A percentile compares a stretch with the other conserved stretches of the same genome.
These are phyloP conservation scores for Trichoderma breve DNA, from an alignment of 2,329 filamentous ascomycete species.

Conservation along the genomic window DNA sequence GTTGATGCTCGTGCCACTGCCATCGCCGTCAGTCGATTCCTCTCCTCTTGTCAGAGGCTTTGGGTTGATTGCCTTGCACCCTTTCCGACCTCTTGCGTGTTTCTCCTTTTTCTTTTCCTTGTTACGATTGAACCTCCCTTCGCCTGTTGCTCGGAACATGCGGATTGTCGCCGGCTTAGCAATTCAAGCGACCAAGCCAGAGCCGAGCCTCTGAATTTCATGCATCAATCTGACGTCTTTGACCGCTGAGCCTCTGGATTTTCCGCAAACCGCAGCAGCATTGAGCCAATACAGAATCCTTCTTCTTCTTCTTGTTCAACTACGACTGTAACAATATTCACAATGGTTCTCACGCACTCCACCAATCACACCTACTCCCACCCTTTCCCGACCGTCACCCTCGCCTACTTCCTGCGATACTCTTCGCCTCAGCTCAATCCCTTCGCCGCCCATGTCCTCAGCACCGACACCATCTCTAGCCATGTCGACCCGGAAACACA, in stretches of 20 bases:
- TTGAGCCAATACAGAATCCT: neutral
- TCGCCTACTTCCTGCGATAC: slow-evolving; percentile 87
- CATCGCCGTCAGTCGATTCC: slow-evolving; percentile 25
- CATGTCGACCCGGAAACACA: slow-evolving; percentile 71
- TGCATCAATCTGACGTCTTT: slow-evolving; percentile 26
- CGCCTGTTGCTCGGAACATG: slow-evolving; percentile 13
- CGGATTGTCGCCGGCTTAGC: slow-evolving; percentile 1
- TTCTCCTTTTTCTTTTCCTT: slow-evolving; percentile 1
- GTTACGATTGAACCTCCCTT: slow-evolving; percentile 1
- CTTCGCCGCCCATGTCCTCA: slow-evolving; percentile 77
- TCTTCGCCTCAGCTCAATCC: slow-evolving; percentile 70
- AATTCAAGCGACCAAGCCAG: neutral
- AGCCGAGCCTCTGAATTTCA: slow-evolving; percentile 22
- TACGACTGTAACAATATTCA: slow-evolving; percentile 28
- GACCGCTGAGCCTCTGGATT: slow-evolving; percentile 24
- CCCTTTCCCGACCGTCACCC: slow-evolving; percentile 79
- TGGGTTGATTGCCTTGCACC: slow-evolving; percentile 10
- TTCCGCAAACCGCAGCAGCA: slow-evolving; percentile 10
- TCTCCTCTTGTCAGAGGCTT: slow-evolving; percentile 21
- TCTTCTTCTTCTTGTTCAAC: neutral
- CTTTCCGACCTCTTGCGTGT: neutral
- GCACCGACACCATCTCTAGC: slow-evolving; percentile 77
- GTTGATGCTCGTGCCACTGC: slow-evolving; percentile 24
- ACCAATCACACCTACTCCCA: slow-evolving; percentile 74
- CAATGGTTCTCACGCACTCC: slow-evolving; percentile 62